Evolutionary conservation across 1,284 basidiomycete species (phyloP).

Genomic region (Mrakiaceae sp.): DNA sequence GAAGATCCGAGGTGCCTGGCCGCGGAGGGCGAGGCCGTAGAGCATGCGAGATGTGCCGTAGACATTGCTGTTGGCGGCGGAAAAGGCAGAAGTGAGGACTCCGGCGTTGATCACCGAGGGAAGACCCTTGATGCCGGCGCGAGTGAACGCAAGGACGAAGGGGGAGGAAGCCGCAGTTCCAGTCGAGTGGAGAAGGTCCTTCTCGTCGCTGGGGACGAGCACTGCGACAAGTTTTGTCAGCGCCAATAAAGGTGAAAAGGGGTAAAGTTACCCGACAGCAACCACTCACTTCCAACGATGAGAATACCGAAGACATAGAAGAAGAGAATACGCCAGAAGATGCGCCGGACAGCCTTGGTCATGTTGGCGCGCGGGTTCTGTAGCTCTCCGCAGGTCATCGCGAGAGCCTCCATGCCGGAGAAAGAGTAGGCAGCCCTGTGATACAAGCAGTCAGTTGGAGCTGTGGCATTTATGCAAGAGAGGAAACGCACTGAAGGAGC

Average conservation of each 20-base stretch:
- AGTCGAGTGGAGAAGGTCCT: constrained; percentile 43
- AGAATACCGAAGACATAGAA: constrained; percentile 46
- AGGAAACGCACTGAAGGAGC: constrained; percentile 21
- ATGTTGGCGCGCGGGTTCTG: constrained; percentile 41
- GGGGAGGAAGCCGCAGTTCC: constrained; percentile 59
- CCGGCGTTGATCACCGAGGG: constrained; percentile 76
- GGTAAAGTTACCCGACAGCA: constrained; percentile 43
- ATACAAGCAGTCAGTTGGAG: too few species aligned
- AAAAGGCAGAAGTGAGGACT: constrained; percentile 74
- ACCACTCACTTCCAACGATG: not conserved
- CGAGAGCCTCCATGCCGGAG: constrained; percentile 24
- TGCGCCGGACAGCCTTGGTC: constrained; percentile 49
- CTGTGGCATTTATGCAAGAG: not conserved
- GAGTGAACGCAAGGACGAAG: constrained; percentile 60
- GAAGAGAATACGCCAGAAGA: constrained; percentile 53
- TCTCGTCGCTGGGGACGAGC: constrained; percentile 55
- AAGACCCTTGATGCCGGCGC: constrained; percentile 55
- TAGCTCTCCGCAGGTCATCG: constrained; percentile 28
- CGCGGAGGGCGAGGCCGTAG: constrained; percentile 62
- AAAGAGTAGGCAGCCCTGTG: constrained; percentile 20
- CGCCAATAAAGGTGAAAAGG: constrained; percentile 24
- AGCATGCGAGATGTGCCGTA: constrained; percentile 71
- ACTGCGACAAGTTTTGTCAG: constrained; percentile 51
- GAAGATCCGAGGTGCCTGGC: constrained; percentile 68
- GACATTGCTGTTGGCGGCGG: constrained; percentile 69